Conservation (phyloP, 2,329 filamentous ascomycete species). For the Penicillium sp. region DNA sequence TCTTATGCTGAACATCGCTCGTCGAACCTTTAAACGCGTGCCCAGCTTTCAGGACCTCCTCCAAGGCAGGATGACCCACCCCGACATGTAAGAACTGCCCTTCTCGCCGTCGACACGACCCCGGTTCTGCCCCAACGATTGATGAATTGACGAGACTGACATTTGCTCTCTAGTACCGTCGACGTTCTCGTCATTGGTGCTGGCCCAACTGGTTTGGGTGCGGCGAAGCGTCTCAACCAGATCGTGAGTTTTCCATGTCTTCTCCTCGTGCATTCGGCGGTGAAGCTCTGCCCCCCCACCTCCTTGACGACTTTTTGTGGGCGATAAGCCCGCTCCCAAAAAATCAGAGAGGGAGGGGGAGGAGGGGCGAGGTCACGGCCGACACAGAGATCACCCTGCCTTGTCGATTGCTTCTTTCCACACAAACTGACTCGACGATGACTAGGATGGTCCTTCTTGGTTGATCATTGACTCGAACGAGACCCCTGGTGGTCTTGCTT, state of each 20-base stretch:
- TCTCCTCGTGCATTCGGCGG: slow-evolving; percentile 6
- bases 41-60: slow-evolving; percentile 43
- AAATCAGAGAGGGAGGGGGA: slow-evolving; percentile 13
- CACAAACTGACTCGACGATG: slow-evolving; percentile 17
- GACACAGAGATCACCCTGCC: too few species aligned
- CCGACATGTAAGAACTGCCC: slow-evolving; percentile 36
- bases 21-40: slow-evolving; percentile 39
- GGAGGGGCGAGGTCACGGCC: slow-evolving; percentile 7
- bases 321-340: neutral
- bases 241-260: slow-evolving; percentile 57
- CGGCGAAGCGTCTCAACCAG: slow-evolving; percentile 95
- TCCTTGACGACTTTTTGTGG: neutral
- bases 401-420: slow-evolving; percentile 8
- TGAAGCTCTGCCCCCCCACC: neutral
- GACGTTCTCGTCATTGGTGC: slow-evolving; percentile 98
- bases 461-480: slow-evolving; percentile 89
- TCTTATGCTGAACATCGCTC: slow-evolving; percentile 41
- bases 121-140: neutral
- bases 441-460: slow-evolving; percentile 85
- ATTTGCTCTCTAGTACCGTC: slow-evolving; percentile 59
- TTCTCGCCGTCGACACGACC: neutral
- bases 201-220: slow-evolving; percentile 93
- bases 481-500: slow-evolving; percentile 89
- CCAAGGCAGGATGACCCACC: slow-evolving; percentile 43
- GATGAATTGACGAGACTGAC: neutral